Conservation (phyloP, 331 rosid species). For the Telfairia occidentalis region DNA sequence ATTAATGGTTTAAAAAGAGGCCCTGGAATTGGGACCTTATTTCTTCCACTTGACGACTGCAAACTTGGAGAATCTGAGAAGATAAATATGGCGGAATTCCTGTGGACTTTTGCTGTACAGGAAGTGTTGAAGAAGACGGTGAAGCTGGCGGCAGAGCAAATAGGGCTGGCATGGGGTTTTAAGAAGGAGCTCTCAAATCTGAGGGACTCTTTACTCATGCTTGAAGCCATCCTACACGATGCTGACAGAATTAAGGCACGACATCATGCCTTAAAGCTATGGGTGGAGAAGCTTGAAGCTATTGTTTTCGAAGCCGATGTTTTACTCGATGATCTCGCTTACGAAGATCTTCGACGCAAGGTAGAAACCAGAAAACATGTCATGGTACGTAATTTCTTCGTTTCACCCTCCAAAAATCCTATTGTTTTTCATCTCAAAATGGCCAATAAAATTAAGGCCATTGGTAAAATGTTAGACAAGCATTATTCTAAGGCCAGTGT, state of each 20-base stretch:
- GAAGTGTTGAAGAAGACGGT: slow-evolving; percentile 4
- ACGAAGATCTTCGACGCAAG: background rate
- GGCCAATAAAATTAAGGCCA: background rate
- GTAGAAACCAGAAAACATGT: background rate
- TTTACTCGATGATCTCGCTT: background rate
- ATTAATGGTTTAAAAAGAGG: no score
- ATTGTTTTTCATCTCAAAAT: background rate
- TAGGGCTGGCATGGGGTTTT: background rate
- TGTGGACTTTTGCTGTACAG: background rate
- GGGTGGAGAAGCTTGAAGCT: background rate
- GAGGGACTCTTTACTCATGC: background rate
- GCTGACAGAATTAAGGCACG: background rate
- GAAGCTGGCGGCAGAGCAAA: background rate
- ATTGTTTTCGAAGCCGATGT: background rate
- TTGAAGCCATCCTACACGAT: background rate
- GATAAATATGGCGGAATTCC: background rate
- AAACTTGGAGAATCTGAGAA: background rate
- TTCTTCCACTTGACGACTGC: no score
- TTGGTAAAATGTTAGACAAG: background rate
- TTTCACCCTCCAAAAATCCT: background rate
- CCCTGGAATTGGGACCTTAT: no score
- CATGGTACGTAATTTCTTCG: background rate
- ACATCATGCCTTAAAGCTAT: background rate
- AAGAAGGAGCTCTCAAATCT: background rate
- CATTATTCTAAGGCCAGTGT: background rate